These are phyloP conservation scores for Backusella psychrophila DNA, from an alignment of 192 early-diverging fungal genomes.

Conservation along the genomic window DNA sequence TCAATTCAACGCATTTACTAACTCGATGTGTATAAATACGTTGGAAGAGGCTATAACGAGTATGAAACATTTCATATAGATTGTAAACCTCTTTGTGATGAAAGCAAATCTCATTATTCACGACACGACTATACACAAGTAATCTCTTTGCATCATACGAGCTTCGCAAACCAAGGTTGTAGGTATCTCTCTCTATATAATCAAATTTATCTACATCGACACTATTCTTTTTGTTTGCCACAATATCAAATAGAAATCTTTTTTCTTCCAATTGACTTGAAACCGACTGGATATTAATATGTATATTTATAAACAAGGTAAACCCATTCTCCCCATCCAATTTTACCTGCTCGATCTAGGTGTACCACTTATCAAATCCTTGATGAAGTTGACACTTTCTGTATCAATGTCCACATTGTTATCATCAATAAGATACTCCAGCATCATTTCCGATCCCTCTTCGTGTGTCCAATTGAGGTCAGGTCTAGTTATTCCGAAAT, in stretches of 20 bases:
- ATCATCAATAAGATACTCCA: slow-evolving; percentile 75
- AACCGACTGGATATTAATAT: neutral
- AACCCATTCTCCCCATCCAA: neutral
- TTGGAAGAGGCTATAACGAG: slow-evolving; percentile 76
- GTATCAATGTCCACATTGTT: slow-evolving; percentile 65
- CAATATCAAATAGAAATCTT: slow-evolving; percentile 92
- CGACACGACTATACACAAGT: slow-evolving; percentile 80
- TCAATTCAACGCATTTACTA: slow-evolving; percentile 78
- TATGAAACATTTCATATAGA: slow-evolving; percentile 83
- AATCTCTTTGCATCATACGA: slow-evolving; percentile 56
- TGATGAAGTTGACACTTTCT: slow-evolving; percentile 62
- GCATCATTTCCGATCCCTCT: slow-evolving; percentile 81
- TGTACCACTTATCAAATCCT: slow-evolving; percentile 69
- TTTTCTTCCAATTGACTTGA: slow-evolving; percentile 40
- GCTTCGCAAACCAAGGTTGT: slow-evolving; percentile 68
- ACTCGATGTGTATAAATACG: slow-evolving; percentile 89
- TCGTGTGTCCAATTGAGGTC: slow-evolving; percentile 70
- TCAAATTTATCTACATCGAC: slow-evolving; percentile 96
- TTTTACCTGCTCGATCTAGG: slow-evolving; percentile 43
- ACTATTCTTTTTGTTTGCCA: slow-evolving; percentile 91
- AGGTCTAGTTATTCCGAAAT: slow-evolving; percentile 22
- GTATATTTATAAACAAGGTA: neutral
- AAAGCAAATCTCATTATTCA: slow-evolving; percentile 89
- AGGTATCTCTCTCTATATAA: slow-evolving; percentile 76
- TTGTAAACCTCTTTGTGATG: slow-evolving; percentile 89